phyloP scores from a whole-genome alignment of 495 filamentous ascomycete species.

The Xylaria intraflava region DNA sequence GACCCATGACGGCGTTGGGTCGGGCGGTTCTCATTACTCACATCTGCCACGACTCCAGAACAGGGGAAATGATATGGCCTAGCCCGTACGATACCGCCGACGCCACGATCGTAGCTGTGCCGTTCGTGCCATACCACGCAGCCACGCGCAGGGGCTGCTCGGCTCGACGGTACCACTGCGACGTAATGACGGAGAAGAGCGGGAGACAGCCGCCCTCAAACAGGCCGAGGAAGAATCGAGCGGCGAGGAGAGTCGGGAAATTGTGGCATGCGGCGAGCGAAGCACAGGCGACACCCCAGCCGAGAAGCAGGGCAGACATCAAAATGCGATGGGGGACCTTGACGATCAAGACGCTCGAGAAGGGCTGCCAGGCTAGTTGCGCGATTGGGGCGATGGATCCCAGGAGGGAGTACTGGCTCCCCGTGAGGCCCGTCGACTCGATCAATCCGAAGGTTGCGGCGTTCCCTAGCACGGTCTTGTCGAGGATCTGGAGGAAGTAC shows the following conservation, averaged over 20 bases:
- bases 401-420: conserved; percentile 55
- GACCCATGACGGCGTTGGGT: not conserved
- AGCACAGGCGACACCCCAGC: conserved; percentile 55
- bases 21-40: conserved; percentile 23
- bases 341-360: conserved; percentile 58
- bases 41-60: conserved; percentile 57
- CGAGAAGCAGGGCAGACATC: conserved; percentile 53
- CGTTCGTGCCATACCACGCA: conserved; percentile 61
- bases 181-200: conserved; percentile 51
- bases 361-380: conserved; percentile 60
- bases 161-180: conserved; percentile 56
- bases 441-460: conserved; percentile 57
- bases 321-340: conserved; percentile 59
- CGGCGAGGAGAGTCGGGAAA: conserved; percentile 44
- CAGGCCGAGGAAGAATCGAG: conserved; percentile 56
- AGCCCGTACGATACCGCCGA: conserved; percentile 56
- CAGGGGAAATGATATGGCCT: conserved; percentile 47
- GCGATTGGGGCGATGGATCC: conserved; percentile 58
- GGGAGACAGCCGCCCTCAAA: conserved; percentile 59
- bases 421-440: conserved; percentile 46
- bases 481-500: conserved; percentile 58
- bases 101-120: conserved; percentile 56
- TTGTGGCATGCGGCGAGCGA: conserved; percentile 48
- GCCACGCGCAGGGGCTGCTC: conserved; percentile 58
- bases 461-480: conserved; percentile 59